Base-by-base conservation (phyloP, 495 filamentous ascomycete genomes). In the Copromyces sp. region DNA sequence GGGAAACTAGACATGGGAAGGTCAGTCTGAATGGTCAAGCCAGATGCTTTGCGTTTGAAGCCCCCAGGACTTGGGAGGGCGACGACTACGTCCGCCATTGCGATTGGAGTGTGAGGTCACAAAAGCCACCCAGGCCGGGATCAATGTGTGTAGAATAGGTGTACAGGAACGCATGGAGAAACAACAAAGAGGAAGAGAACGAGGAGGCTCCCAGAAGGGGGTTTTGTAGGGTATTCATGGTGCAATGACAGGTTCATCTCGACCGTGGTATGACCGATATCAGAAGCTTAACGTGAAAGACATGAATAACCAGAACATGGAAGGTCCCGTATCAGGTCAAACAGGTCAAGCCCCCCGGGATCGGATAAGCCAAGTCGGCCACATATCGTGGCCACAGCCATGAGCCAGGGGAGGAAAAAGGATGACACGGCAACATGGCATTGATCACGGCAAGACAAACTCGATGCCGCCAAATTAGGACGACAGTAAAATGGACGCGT, bases 1-100 rank as follows among this genome's bases (percentile, higher is more conserved):
- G 81, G 81, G 44, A 85, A 86, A 71, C 83, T 84, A 70, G 74
- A 75, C 74, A 77, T 74, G 70, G 76, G 69, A 16, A 85, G 69
- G 80, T 86, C 75, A 86, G 84, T 84, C 76, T 80, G 79, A 72
- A 85, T 78, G 70, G 78, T 81, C 75, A 86, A 78, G 65, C 76
- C 77, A 71, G 78, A 80, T 68, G 77, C 70, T 70, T 74, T 78
- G 39, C 76, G 80, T 73, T 73, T 75, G 65, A 47, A 69, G 71
- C 74, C 77, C 29, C 70, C 11, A 29, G 76, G 70, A 69, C 72
- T 78, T 45, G 69, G 17, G 44, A 47, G 69, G 9, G 70, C 35
- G 42, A 76, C 35, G 29, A 61, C 71, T 14, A 79, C 47, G 70
- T 71, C 73, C 35, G 75, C 75, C 80, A 81, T 81, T 70, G 45